These are phyloP conservation scores for Nitzschia sp. DNA, from an alignment of 108 stramenopile genomes.

Conservation along the genomic window DNA sequence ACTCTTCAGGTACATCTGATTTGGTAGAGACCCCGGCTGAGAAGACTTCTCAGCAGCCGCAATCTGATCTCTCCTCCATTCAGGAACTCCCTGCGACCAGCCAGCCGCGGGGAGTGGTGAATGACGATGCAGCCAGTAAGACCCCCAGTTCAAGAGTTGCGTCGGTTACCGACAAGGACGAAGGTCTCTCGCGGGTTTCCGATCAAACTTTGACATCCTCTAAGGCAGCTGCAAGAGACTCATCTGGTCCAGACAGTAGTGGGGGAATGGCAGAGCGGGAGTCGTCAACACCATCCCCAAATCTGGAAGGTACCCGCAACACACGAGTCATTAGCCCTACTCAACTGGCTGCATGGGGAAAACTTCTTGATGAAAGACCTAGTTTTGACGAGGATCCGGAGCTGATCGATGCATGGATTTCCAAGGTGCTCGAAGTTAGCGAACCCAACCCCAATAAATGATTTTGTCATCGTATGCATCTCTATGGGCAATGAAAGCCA, in stretches of 20 bases:
- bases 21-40: neutral
- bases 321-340: neutral
- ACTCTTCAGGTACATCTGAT: conserved; percentile 23
- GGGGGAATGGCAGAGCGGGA: neutral
- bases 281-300: neutral
- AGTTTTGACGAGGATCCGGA: conserved; percentile 1
- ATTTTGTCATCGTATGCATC: neutral
- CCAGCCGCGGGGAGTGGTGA: too few relatives aligned
- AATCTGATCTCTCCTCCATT: too few relatives aligned
- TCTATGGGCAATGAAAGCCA: too few relatives aligned
- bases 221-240: too few relatives aligned
- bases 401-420: neutral
- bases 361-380: conserved; percentile 6
- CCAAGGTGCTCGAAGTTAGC: conserved; percentile 15
- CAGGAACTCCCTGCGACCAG: too few relatives aligned
- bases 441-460: neutral
- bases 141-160: too few relatives aligned
- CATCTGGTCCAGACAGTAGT: neutral
- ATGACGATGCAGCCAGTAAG: too few relatives aligned
- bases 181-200: too few relatives aligned
- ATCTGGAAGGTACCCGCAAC: neutral
- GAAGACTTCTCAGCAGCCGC: too few relatives aligned
- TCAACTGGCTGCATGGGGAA: conserved; percentile 1
- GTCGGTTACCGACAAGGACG: too few relatives aligned
- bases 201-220: too few relatives aligned